A percentile compares a stretch with the other conserved stretches of the same genome.
Conservation (phyloP, 306 rosid genomes). For the Acacia acuminata region DNA sequence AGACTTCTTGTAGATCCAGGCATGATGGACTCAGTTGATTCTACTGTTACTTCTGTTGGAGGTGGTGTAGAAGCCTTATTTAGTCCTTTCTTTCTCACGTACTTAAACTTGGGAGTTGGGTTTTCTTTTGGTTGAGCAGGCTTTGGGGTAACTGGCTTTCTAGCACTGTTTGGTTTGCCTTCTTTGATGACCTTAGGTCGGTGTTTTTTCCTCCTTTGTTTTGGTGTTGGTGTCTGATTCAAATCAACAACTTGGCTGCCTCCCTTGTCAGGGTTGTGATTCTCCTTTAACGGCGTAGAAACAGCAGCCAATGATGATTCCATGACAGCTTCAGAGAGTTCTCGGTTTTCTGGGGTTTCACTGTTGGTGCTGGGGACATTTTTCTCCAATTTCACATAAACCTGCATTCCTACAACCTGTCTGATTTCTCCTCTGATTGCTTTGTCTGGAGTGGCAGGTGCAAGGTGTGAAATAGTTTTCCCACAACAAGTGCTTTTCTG, state of each 20-base stretch:
- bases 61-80: constrained; percentile 39
- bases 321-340: constrained; percentile 17
- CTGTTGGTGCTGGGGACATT: constrained; percentile 22
- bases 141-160: constrained; percentile 45
- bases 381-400: constrained; percentile 29
- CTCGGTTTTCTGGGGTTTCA: constrained; percentile 29
- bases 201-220: constrained; percentile 69
- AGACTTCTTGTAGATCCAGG: constrained; percentile 47
- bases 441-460: constrained; percentile 55
- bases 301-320: constrained; percentile 43
- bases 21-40: constrained; percentile 23
- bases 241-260: constrained; percentile 41
- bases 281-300: constrained; percentile 49
- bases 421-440: constrained; percentile 34
- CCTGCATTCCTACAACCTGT: constrained; percentile 30
- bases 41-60: constrained; percentile 34
- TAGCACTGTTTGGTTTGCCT: constrained; percentile 43
- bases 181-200: constrained; percentile 88
- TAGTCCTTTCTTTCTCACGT: constrained; percentile 53
- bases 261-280: constrained; percentile 42
- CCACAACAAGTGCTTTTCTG: constrained; percentile 31
- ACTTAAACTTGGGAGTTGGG: constrained; percentile 47
- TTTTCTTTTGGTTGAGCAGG: constrained; percentile 45
- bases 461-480: constrained; percentile 37
- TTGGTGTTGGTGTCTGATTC: constrained; percentile 50